phyloP scores from a whole-genome alignment of 2,329 filamentous ascomycete genomes.

The Nothomitra cinnamomea region DNA sequence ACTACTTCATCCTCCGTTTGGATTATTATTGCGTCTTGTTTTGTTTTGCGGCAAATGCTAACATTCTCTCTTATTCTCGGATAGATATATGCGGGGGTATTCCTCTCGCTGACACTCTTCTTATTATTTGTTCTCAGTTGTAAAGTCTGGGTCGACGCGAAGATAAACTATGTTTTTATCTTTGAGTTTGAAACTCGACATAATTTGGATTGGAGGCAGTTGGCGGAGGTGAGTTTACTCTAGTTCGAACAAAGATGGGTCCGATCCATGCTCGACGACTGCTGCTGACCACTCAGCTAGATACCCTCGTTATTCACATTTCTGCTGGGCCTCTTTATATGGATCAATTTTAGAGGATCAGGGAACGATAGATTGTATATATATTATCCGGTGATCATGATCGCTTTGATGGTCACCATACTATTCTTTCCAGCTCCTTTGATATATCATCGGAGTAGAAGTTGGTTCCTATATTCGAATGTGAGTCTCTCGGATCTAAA shows the following conservation, averaged over 20 bases:
- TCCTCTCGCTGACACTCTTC: conserved; percentile 65
- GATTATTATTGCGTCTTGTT: not conserved
- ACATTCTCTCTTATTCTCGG: conserved; percentile 4
- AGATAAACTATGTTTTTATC: conserved; percentile 92
- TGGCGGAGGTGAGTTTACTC: conserved; percentile 40
- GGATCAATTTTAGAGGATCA: conserved; percentile 69
- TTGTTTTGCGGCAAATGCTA: not conserved
- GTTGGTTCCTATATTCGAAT: conserved; percentile 81
- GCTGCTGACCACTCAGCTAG: conserved; percentile 20
- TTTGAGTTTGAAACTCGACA: conserved; percentile 89
- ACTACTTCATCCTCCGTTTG: no score
- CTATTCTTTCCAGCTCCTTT: conserved; percentile 61
- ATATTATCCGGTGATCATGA: conserved; percentile 73
- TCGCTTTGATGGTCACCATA: conserved; percentile 48
- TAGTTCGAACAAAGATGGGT: not conserved
- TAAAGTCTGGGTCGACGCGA: conserved; percentile 62
- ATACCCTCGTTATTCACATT: conserved; percentile 75
- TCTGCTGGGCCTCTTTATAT: conserved; percentile 62
- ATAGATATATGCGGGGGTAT: conserved; percentile 83
- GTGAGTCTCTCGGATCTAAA: conserved; percentile 41
- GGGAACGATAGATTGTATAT: conserved; percentile 52
- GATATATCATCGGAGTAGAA: conserved; percentile 58
- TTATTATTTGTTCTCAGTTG: conserved; percentile 75
- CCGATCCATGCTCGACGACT: not conserved
- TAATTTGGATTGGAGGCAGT: conserved; percentile 74